Conservation (phyloP, 495 filamentous ascomycete genomes). For the Sordaria brevicollis region DNA sequence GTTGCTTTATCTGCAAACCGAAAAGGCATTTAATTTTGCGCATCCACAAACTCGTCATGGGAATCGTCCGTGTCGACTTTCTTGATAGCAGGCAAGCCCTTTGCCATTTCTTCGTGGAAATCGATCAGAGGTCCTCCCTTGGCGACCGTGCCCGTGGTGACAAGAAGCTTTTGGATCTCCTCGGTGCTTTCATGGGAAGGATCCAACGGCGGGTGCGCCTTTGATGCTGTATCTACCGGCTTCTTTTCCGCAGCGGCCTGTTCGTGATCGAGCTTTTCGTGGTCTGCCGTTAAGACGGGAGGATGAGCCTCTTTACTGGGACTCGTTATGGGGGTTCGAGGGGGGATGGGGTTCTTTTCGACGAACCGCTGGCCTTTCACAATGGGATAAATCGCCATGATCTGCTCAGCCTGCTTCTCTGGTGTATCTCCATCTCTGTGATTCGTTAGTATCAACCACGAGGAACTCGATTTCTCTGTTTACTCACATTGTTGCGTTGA, state of each 20-base stretch:
- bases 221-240: neutral
- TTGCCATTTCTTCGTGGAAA: constrained; percentile 41
- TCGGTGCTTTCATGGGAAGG: constrained; percentile 17
- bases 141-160: constrained; percentile 27
- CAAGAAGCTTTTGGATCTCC: constrained; percentile 31
- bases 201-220: constrained; percentile 8
- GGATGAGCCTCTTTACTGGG: constrained; percentile 16
- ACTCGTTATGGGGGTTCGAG: constrained; percentile 12
- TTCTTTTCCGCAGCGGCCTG: neutral
- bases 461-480: neutral
- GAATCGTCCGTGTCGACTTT: constrained; percentile 16
- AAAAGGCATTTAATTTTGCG: constrained; percentile 9
- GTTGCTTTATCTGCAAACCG: neutral
- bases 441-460: constrained; percentile 15
- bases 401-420: constrained; percentile 70
- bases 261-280: neutral
- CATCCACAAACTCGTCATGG: constrained; percentile 25
- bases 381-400: constrained; percentile 78
- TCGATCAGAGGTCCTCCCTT: constrained; percentile 33
- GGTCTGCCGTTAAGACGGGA: constrained; percentile 1
- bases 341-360: constrained; percentile 30
- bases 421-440: constrained; percentile 53
- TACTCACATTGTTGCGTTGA: constrained; percentile 76
- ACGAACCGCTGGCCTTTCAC: constrained; percentile 55
- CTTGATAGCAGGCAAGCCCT: constrained; percentile 25